These are phyloP conservation scores for Colletotrichum caudatum DNA, from an alignment of 2,329 filamentous ascomycete species.

Conservation along the genomic window DNA sequence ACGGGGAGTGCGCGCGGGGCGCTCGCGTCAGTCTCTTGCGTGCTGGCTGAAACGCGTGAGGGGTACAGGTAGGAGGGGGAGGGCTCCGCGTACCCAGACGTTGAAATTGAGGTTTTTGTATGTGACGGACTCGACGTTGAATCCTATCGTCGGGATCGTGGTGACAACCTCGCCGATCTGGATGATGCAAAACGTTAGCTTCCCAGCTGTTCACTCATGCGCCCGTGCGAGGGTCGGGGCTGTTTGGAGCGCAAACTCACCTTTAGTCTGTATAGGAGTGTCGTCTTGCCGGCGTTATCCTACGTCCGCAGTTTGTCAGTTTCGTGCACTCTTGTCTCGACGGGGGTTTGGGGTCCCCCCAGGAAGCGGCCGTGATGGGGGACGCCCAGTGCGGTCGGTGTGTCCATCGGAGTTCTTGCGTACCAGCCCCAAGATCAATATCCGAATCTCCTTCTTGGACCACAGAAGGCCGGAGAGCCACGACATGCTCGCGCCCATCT, in stretches of 20 bases:
- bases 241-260: constrained; percentile 56
- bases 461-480: constrained; percentile 81
- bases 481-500: constrained; percentile 74
- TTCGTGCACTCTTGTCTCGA: constrained; percentile 23
- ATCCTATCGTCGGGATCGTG: constrained; percentile 98
- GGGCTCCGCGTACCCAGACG: constrained; percentile 80
- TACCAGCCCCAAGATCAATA: constrained; percentile 94
- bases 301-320: constrained; percentile 53
- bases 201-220: constrained; percentile 1
- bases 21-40: constrained; percentile 43
- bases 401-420: constrained; percentile 48
- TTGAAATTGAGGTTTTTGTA: constrained; percentile 99
- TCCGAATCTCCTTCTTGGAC: constrained; percentile 97
- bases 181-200: constrained; percentile 39
- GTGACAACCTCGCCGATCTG: constrained; percentile 99
- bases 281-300: constrained; percentile 99
- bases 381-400: background rate
- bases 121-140: constrained; percentile 98
- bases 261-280: constrained; percentile 95
- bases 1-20: constrained; percentile 26
- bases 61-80: background rate
- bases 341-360: background rate
- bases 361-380: background rate
- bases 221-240: background rate
- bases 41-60: background rate